Evolutionary conservation across 2,329 filamentous ascomycete species (phyloP).

Genomic region (Exophiala oligosperma): DNA sequence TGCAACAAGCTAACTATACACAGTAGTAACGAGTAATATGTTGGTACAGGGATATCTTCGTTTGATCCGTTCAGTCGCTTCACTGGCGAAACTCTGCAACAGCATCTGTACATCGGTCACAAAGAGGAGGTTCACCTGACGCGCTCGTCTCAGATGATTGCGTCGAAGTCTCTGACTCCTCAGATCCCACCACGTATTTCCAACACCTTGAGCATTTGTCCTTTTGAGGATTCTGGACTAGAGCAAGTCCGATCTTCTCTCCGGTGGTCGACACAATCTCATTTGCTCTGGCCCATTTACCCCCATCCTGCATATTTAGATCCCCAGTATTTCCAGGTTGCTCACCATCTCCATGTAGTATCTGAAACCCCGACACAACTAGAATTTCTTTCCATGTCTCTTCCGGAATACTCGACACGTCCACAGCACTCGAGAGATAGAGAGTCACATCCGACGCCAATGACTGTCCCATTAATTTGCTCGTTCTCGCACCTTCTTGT

Average conservation of each 20-base stretch:
- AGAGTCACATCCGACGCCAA: slow-evolving; percentile 69
- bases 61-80: neutral
- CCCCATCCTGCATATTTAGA: neutral
- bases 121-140: slow-evolving; percentile 8
- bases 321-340: neutral
- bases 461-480: slow-evolving; percentile 75
- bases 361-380: slow-evolving; percentile 20
- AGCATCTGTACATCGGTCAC: slow-evolving; percentile 21
- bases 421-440: slow-evolving; percentile 6
- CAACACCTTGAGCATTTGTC: slow-evolving; percentile 85
- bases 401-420: slow-evolving; percentile 13
- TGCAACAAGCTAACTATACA: neutral
- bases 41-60: slow-evolving; percentile 19
- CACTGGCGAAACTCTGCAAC: slow-evolving; percentile 16
- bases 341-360: slow-evolving; percentile 3
- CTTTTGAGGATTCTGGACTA: slow-evolving; percentile 15
- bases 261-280: slow-evolving; percentile 13
- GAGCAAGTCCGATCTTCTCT: slow-evolving; percentile 7
- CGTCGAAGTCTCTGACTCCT: neutral
- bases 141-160: neutral
- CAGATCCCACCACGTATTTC: slow-evolving; percentile 61
- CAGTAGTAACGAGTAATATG: neutral
- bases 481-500: slow-evolving; percentile 67
- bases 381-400: slow-evolving; percentile 26
- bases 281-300: slow-evolving; percentile 13